phyloP scores from a whole-genome alignment of 2,329 filamentous ascomycete species.

The Teratosphaeria destructans region DNA sequence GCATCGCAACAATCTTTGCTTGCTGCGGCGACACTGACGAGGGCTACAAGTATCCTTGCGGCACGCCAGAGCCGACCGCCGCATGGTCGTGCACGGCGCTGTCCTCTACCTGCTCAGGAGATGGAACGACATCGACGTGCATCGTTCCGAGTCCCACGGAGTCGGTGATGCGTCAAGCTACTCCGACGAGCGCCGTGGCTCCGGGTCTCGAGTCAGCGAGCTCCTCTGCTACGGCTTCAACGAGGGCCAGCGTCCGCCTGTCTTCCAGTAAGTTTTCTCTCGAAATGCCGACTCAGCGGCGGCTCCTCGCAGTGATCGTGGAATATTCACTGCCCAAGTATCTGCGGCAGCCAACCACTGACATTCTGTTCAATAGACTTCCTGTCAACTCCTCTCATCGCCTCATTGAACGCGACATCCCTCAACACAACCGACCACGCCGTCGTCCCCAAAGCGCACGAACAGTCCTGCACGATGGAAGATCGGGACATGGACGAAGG shows the following conservation, averaged over 20 bases:
- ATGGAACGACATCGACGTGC: not conserved
- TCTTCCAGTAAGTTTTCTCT: not conserved
- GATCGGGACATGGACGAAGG: not conserved
- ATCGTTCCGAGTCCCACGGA: not conserved
- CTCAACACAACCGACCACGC: not conserved
- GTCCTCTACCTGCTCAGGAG: not conserved
- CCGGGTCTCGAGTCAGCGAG: not conserved
- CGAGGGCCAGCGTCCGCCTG: not conserved
- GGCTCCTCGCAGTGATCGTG: too few species aligned
- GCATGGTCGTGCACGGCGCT: not conserved
- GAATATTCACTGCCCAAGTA: not conserved
- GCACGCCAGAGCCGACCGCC: not conserved
- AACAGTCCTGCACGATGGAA: not conserved
- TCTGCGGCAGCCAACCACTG: not conserved
- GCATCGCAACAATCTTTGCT: not conserved
- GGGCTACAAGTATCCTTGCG: not conserved
- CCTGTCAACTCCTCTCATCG: not conserved
- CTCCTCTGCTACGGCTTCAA: not conserved
- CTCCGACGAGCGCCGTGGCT: not conserved
- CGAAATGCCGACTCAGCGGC: not conserved
- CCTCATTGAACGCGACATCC: not conserved
- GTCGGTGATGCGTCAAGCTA: not conserved
- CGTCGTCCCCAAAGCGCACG: not conserved
- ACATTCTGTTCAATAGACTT: not conserved
- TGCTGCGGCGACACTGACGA: not conserved